phyloP scores from a whole-genome alignment of 805 yeast genomes.

The Candida ipomoeae region DNA sequence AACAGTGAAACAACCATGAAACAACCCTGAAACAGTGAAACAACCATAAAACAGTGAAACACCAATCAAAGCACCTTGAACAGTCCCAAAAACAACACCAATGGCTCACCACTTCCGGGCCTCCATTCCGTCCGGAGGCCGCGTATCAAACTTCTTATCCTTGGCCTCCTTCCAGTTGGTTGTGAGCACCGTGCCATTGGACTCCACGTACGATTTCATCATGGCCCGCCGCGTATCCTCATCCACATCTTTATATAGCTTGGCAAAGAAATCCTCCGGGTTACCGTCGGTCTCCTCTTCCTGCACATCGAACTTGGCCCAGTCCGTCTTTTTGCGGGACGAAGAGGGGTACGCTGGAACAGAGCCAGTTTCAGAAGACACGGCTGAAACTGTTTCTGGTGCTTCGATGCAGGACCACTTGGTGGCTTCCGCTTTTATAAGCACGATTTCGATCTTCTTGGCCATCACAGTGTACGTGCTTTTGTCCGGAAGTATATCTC shows the following conservation, averaged over 20 bases:
- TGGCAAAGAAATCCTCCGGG: slow-evolving; percentile 67
- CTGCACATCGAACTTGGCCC: slow-evolving; percentile 54
- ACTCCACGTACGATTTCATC: slow-evolving; percentile 94
- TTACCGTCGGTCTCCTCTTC: slow-evolving; percentile 42
- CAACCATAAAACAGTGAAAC: too few relatives aligned
- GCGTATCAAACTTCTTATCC: slow-evolving; percentile 55
- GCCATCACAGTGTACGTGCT: slow-evolving; percentile 52
- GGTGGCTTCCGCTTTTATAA: slow-evolving; percentile 42
- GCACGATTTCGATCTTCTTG: slow-evolving; percentile 70
- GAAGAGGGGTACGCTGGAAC: slow-evolving; percentile 55
- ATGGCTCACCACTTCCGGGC: slow-evolving; percentile 46
- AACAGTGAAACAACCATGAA: too few relatives aligned
- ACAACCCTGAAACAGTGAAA: too few relatives aligned
- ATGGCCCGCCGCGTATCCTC: slow-evolving; percentile 88
- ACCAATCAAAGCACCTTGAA: too few relatives aligned
- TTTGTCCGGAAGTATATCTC: slow-evolving; percentile 43
- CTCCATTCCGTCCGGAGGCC: slow-evolving; percentile 74
- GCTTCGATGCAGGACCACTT: slow-evolving; percentile 58
- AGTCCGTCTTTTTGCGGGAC: slow-evolving; percentile 58
- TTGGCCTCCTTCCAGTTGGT: slow-evolving; percentile 92
- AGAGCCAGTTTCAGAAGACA: slow-evolving; percentile 5
- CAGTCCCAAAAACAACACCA: neutral
- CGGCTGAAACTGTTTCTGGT: neutral
- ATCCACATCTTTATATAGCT: slow-evolving; percentile 72
- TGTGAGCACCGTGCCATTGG: slow-evolving; percentile 88